Base-by-base conservation (phyloP, 768 basidiomycete genomes). In the Asterophora lycoperdoides region DNA sequence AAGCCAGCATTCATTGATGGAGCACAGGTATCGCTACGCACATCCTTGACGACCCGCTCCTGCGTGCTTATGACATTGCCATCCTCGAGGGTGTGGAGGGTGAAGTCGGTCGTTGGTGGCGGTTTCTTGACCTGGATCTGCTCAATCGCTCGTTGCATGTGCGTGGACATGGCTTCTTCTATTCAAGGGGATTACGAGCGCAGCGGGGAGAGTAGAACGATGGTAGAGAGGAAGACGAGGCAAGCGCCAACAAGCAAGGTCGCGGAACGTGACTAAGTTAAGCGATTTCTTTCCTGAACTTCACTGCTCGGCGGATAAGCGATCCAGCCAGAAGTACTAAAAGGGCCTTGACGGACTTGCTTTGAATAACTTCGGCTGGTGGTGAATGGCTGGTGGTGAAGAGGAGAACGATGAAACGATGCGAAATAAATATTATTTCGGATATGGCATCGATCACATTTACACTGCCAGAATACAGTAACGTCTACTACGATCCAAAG, bases 41-140 rank as follows among this genome's bases (percentile, higher is more conserved):
- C 93, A 72, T 98, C 95, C 70, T 97, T 97, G 62, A 97, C 82
- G 39, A 96, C 91, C 57, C 95, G 81, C 68, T 97, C 94, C 60
- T 92, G 90, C 9, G 96, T 98, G 68, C 83, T 89, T 60, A 96
- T 86, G 43, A 84, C 75, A 59, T 80, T 86, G 19, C 96, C 96
- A 69, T 96, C 93, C 51, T 98, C 96, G 52, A 95, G 82, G 53
- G 82, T 73, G 68, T 97, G 93, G 60, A 90, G 88, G 4, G 94
- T 93, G 62, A 86, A 95, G 75, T 97, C 93, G 65, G 92, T 77
- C 43, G 81, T 77, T 13, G 81, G 79, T 6, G 81, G 67, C 26
- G 74, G 68, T 48, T 67, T 67, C 48, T 73, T 76, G 57, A 69
- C 73, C 55, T 74, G 72, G 59, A 86, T 84, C 68, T 84, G 75